Evolutionary conservation across 768 basidiomycete species (phyloP).

Genomic region (Lactifluus rugatus): DNA sequence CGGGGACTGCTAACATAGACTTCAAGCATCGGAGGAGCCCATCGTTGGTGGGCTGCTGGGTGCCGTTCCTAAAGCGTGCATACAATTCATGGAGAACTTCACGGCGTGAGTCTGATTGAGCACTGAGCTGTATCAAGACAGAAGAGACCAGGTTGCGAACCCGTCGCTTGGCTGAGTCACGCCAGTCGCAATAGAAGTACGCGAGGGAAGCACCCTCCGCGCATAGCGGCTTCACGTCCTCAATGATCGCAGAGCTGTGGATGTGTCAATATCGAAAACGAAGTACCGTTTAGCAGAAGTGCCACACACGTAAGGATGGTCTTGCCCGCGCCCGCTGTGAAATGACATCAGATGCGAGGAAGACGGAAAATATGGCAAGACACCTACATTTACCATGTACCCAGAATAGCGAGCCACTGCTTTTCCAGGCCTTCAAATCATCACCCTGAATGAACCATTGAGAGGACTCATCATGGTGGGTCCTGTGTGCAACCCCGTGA

Average conservation of each 20-base stretch:
- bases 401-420: neutral
- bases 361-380: neutral
- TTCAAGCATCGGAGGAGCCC: slow-evolving; percentile 13
- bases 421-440: slow-evolving; percentile 2
- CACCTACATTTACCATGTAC: slow-evolving; percentile 3
- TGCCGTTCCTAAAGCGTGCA: neutral
- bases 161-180: slow-evolving; percentile 14
- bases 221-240: neutral
- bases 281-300: neutral
- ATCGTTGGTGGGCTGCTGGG: neutral
- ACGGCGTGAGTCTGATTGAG: neutral
- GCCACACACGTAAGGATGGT: slow-evolving; percentile 6
- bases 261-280: neutral
- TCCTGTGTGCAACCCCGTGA: slow-evolving; percentile 3
- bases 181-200: slow-evolving; percentile 23
- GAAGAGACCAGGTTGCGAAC: slow-evolving; percentile 18
- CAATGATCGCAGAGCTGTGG: slow-evolving; percentile 7
- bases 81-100: neutral
- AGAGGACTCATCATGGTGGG: neutral
- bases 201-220: slow-evolving; percentile 8
- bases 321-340: slow-evolving; percentile 8
- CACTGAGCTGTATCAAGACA: slow-evolving; percentile 20
- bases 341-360: neutral
- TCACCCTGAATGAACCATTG: slow-evolving; percentile 7
- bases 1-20: slow-evolving; percentile 1